A percentile compares a stretch with the other conserved stretches of the same genome.
These are phyloP conservation scores for Chrysoporthe deuterocubensis DNA, from an alignment of 2,329 filamentous ascomycete genomes.

Conservation along the genomic window DNA sequence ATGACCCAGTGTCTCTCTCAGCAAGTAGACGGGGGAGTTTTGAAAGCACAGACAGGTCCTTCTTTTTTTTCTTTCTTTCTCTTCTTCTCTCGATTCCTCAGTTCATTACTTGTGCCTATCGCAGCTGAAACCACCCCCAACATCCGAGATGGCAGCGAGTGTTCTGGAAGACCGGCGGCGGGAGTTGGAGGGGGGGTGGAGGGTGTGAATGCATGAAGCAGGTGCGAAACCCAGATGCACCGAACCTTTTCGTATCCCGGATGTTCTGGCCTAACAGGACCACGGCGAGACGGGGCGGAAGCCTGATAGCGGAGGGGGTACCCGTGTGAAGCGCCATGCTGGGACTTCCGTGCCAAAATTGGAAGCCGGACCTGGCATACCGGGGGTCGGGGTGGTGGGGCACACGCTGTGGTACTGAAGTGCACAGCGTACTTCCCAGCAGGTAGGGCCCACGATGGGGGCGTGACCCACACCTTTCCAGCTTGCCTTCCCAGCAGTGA, in stretches of 20 bases:
- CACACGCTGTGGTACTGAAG: neutral
- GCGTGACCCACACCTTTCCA: neutral
- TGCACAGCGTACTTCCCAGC: too few relatives aligned
- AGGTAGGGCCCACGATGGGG: neutral
- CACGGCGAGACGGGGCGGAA: neutral
- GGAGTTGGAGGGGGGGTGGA: neutral
- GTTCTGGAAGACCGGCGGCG: neutral
- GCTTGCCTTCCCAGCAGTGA: neutral
- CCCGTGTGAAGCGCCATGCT: neutral
- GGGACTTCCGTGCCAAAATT: constrained; percentile 18
- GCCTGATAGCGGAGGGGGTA: neutral
- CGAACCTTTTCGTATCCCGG: constrained; percentile 5
- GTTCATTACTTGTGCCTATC: too few relatives aligned
- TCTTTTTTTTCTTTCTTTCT: too few relatives aligned
- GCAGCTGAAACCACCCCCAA: too few relatives aligned
- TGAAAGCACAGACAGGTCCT: too few relatives aligned
- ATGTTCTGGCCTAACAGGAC: neutral
- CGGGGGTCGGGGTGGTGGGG: neutral
- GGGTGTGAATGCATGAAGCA: constrained; percentile 4
- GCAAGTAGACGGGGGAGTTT: neutral
- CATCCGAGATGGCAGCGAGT: neutral
- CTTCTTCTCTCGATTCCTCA: too few relatives aligned
- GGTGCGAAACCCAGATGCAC: neutral
- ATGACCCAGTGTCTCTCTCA: neutral
- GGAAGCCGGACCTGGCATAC: constrained; percentile 17